phyloP scores from a whole-genome alignment of 495 filamentous ascomycete species.

The Astrothelium subdiscretum region DNA sequence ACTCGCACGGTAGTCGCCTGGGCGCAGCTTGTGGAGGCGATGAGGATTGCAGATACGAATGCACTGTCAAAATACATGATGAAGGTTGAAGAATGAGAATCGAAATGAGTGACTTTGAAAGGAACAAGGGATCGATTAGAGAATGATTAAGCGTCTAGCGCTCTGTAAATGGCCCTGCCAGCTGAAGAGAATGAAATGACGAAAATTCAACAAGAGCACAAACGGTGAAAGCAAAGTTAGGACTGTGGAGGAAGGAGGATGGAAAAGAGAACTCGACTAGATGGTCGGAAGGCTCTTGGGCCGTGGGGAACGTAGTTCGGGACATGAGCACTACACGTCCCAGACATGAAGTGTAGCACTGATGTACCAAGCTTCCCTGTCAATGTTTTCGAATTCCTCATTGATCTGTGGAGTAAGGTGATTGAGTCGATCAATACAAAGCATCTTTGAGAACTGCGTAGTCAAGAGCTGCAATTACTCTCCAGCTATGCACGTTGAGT shows the following conservation, averaged over 20 bases:
- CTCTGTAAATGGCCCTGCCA: constrained; percentile 1
- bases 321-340: background rate
- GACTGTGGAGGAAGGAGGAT: background rate
- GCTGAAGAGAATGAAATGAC: background rate
- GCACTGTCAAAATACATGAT: background rate
- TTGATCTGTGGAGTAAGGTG: background rate
- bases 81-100: background rate
- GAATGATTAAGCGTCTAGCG: constrained; percentile 4
- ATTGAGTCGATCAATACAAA: background rate
- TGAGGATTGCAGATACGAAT: background rate
- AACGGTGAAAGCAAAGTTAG: background rate
- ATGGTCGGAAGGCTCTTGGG: background rate
- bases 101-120: background rate
- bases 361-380: background rate
- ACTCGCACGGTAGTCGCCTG: background rate
- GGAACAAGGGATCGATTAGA: background rate
- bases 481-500: too few relatives aligned
- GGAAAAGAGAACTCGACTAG: background rate
- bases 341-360: constrained; percentile 1
- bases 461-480: background rate
- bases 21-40: background rate
- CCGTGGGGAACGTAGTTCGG: background rate
- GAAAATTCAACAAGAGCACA: background rate
- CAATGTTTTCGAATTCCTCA: background rate
- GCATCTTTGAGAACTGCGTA: background rate